phyloP scores from a whole-genome alignment of 108 stramenopile species.

The Asterionellopsis glacialis region DNA sequence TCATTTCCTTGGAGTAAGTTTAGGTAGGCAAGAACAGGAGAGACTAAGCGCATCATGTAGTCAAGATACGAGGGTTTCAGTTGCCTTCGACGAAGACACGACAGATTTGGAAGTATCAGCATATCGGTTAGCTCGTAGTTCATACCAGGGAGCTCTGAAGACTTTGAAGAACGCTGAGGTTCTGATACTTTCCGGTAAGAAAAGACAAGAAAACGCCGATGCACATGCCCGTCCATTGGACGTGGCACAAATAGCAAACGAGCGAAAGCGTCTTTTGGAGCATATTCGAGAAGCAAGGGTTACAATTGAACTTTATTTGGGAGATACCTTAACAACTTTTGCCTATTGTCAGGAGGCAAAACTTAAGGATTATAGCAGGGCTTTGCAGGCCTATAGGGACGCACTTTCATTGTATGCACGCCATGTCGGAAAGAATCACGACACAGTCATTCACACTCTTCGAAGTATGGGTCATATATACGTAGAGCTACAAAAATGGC shows the following conservation, averaged over 20 bases:
- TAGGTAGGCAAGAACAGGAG: constrained; percentile 37
- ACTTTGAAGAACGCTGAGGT: neutral
- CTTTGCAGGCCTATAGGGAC: constrained; percentile 40
- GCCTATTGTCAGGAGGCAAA: constrained; percentile 47
- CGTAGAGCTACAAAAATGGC: constrained; percentile 39
- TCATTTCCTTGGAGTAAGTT: constrained; percentile 40
- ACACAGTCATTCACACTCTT: constrained; percentile 34
- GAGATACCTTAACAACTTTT: constrained; percentile 36
- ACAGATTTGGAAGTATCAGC: neutral
- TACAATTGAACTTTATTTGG: constrained; percentile 40
- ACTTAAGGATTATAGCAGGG: constrained; percentile 18
- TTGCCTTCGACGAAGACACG: constrained; percentile 3
- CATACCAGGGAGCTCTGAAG: constrained; percentile 1
- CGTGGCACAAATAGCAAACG: too few species aligned
- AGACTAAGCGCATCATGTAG: neutral
- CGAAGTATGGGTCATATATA: constrained; percentile 46
- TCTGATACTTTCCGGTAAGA: too few species aligned
- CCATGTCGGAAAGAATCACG: constrained; percentile 36
- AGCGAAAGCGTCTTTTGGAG: constrained; percentile 6
- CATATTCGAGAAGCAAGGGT: constrained; percentile 34
- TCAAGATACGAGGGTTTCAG: neutral
- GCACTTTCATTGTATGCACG: constrained; percentile 36
- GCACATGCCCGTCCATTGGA: too few species aligned
- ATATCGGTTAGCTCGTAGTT: constrained; percentile 3
- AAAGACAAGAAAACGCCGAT: too few species aligned